A percentile compares a stretch with the other conserved stretches of the same genome.
These are phyloP conservation scores for Juncus inflexus DNA, from an alignment of 176 grass and related monocot genomes.

Conservation along the genomic window DNA sequence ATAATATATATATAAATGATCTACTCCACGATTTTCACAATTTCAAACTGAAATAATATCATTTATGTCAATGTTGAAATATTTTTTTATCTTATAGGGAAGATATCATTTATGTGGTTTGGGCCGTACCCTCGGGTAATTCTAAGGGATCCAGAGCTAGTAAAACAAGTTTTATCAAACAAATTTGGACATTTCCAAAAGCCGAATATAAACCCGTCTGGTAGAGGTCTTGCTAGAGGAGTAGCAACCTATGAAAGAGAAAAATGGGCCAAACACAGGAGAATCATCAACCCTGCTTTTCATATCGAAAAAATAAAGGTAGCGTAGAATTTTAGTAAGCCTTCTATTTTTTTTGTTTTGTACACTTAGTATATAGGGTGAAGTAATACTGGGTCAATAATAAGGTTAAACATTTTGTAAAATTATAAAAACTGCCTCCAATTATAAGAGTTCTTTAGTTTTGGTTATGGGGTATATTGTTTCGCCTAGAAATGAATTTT, in stretches of 20 bases:
- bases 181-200: conserved; percentile 43
- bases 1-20: no score
- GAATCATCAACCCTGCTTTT: conserved; percentile 65
- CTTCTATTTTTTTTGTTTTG: no score
- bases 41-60: not conserved
- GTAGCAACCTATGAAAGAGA: conserved; percentile 35
- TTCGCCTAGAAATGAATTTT: no score
- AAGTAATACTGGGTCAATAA: no score
- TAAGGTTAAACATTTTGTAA: no score
- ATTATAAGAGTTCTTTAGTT: no score
- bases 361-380: no score
- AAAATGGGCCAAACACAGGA: conserved; percentile 59
- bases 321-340: not conserved
- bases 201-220: not conserved
- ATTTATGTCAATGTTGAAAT: not conserved
- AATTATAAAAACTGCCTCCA: no score
- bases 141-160: conserved; percentile 40
- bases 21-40: no score
- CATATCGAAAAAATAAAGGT: conserved; percentile 63
- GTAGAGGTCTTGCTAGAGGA: conserved; percentile 16
- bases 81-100: conserved; percentile 30
- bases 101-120: conserved; percentile 45
- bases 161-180: conserved; percentile 30
- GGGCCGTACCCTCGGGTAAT: conserved; percentile 35
- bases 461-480: no score